Base-by-base conservation (phyloP, 106 monocot species). In the Cymbidium sinense region DNA sequence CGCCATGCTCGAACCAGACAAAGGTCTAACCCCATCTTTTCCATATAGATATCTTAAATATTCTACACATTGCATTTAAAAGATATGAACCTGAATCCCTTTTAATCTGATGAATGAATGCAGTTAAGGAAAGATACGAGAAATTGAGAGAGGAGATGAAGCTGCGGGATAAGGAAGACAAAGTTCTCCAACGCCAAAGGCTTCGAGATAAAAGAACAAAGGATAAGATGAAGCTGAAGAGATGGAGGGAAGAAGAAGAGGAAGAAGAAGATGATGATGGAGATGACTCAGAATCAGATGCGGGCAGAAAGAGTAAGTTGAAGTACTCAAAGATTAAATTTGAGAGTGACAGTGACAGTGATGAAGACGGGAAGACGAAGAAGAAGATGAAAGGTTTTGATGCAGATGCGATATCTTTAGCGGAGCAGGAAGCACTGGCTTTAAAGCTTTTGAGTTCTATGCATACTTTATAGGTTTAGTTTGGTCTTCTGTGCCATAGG, bases 391-490 rank as follows among this genome's bases (percentile, higher is more conserved):
- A 35, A 0, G 81, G 74, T 31, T 17, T 70, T 10, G 36, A 43
- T 47, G 52, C 75, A 15, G 82, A 87, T 80, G 47, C 75, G 1
- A 76, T 83, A 35, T 83, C 86, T 70, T 43, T 95, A 47, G 89
- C 82, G 0, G 86, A 89, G 75, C 94, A 91, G 50, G 94, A 91
- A 81, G 89, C 84, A 3, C 74, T 95, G 61, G 94, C 94, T 37
- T 86, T 95, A n/a, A 87, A 91, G 75, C 64, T 95, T 47, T 82
- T 95, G 84, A 86, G 84, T 78, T 84, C 79, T 21, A 91, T 94
- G 94, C 87, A 94, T 15, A 13, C 11, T 70, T 91, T 81, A 2
- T 85, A 44, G 67, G 19, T 20, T 37, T 2, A 72, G 20, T 35
- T 72, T 17, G 71, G 34, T 13, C 5, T 35, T 70, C 8, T 39